A percentile compares a stretch with the other conserved stretches of the same genome.
Conservation (phyloP, 2,329 filamentous ascomycete species). For the Beauveria caledonica region DNA sequence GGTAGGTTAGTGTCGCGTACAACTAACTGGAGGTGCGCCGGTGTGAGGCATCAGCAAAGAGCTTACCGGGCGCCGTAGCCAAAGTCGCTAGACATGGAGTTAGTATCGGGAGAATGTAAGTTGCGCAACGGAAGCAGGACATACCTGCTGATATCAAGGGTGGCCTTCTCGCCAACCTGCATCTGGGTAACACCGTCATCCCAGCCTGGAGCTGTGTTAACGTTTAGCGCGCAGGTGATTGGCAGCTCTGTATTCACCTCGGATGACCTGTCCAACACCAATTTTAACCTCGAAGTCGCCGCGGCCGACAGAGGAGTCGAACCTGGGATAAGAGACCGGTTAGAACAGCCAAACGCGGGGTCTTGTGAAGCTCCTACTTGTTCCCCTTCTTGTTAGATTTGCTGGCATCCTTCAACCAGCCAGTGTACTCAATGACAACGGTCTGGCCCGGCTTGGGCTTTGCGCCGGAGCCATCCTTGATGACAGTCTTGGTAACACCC, state of each 20-base stretch:
- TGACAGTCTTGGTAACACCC: constrained; percentile 64
- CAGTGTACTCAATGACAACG: constrained; percentile 86
- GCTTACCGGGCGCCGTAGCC: constrained; percentile 56
- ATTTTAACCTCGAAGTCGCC: constrained; percentile 71
- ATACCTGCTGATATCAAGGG: constrained; percentile 71
- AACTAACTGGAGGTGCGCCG: background rate
- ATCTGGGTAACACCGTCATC: constrained; percentile 79
- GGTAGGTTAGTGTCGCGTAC: constrained; percentile 10
- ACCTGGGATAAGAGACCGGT: constrained; percentile 44
- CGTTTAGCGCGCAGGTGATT: constrained; percentile 1
- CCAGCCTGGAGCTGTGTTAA: constrained; percentile 49
- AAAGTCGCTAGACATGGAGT: constrained; percentile 42
- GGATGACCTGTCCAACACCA: constrained; percentile 77
- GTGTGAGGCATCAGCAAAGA: background rate
- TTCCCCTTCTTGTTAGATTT: constrained; percentile 58
- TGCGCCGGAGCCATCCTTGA: constrained; percentile 53
- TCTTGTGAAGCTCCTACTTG: constrained; percentile 46
- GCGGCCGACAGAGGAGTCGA: constrained; percentile 77
- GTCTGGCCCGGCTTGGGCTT: constrained; percentile 58
- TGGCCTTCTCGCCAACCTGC: constrained; percentile 85
- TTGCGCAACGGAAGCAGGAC: constrained; percentile 16
- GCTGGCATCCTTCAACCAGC: constrained; percentile 65
- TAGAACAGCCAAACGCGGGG: constrained; percentile 7
- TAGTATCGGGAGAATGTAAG: constrained; percentile 10
- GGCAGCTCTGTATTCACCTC: constrained; percentile 47